Conservation (phyloP, 2,329 filamentous ascomycete genomes). For the Aspergillus texensis region DNA sequence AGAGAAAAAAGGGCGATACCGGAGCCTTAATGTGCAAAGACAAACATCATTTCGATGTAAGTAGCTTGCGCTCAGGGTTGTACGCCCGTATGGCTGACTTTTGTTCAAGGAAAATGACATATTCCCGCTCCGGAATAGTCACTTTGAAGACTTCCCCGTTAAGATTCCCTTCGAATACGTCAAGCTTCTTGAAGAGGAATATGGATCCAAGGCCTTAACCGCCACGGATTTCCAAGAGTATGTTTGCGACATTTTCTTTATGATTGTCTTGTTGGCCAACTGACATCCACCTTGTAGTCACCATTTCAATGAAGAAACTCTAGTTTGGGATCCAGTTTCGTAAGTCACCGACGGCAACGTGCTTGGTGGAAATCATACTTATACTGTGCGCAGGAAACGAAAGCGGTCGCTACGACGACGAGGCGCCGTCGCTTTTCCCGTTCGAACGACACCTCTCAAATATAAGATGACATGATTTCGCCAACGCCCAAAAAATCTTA, state of each 20-base stretch:
- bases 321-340: conserved; percentile 32
- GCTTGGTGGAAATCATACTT: background rate
- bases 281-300: conserved; percentile 28
- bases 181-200: conserved; percentile 57
- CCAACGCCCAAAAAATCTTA: background rate
- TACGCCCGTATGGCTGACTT: conserved; percentile 7
- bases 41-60: conserved; percentile 53
- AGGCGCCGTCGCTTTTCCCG: conserved; percentile 6
- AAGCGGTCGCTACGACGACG: conserved; percentile 14
- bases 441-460: conserved; percentile 16
- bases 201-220: conserved; percentile 53
- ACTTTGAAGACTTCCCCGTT: conserved; percentile 57
- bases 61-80: conserved; percentile 14
- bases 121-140: conserved; percentile 58
- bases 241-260: conserved; percentile 8
- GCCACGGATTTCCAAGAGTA: conserved; percentile 49
- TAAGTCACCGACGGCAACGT: conserved; percentile 8
- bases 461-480: conserved; percentile 7
- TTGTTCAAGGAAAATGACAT: conserved; percentile 51
- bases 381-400: conserved; percentile 2
- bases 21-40: conserved; percentile 61
- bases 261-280: background rate
- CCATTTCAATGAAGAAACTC: conserved; percentile 35
- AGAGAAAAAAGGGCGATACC: conserved; percentile 39
- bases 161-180: conserved; percentile 61